These are phyloP conservation scores for Bathelium albidoporum DNA, from an alignment of 495 filamentous ascomycete genomes.

Conservation along the genomic window DNA sequence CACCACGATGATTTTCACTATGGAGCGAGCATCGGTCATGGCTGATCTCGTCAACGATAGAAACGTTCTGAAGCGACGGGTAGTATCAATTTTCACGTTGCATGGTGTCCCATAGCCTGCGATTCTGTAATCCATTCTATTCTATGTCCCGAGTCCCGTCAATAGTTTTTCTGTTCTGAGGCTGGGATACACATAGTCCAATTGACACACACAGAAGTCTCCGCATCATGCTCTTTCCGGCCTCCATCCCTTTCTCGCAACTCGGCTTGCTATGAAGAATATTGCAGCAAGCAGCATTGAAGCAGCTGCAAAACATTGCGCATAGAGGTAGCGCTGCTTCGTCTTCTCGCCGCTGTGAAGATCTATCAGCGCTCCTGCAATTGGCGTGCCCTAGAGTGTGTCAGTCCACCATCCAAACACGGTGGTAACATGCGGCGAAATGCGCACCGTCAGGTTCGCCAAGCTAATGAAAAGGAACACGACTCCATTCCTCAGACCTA, in stretches of 20 bases:
- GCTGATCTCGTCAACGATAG: no score
- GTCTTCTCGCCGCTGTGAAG: not conserved
- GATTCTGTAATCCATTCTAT: no score
- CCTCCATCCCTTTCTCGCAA: slow-evolving; percentile 13
- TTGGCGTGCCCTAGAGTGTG: slow-evolving; percentile 8
- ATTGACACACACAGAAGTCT: not conserved
- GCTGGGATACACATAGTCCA: no score
- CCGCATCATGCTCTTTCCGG: slow-evolving; percentile 15
- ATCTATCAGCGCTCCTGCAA: slow-evolving; percentile 16
- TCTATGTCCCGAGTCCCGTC: no score
- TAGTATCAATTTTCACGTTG: no score
- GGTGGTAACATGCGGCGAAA: not conserved
- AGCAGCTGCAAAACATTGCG: slow-evolving; percentile 15
- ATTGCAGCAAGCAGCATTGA: slow-evolving; percentile 11
- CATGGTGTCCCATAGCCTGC: no score
- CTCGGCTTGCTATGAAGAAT: slow-evolving; percentile 15
- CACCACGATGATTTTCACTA: no score
- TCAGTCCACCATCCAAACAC: not conserved
- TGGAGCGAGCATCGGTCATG: no score
- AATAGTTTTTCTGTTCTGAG: no score
- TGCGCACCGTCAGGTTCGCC: slow-evolving; percentile 12
- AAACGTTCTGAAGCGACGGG: no score
- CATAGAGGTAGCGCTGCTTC: slow-evolving; percentile 10
- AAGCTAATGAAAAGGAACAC: slow-evolving; percentile 14
- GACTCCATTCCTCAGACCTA: slow-evolving; percentile 16